A percentile compares a stretch with the other conserved stretches of the same genome.
Evolutionary conservation across 257 asterid genomes (phyloP).

Genomic region (Jacaranda copaia): DNA sequence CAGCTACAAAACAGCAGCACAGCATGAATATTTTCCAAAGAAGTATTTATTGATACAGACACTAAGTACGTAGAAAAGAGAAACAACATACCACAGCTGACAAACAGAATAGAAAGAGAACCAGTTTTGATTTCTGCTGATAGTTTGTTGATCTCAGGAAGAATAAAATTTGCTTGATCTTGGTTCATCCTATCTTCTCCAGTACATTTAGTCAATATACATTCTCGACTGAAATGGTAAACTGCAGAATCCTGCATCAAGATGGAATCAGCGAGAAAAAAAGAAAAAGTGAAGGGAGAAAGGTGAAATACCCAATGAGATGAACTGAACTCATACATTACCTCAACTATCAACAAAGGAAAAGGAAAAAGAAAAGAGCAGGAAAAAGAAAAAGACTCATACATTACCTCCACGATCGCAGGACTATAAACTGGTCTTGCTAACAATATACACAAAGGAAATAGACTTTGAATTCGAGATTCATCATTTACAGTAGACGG

Average conservation of each 20-base stretch:
- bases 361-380: slow-evolving; percentile 40
- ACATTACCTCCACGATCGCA: slow-evolving; percentile 69
- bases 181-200: slow-evolving; percentile 63
- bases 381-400: slow-evolving; percentile 18
- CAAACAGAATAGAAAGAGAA: slow-evolving; percentile 81
- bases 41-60: not conserved
- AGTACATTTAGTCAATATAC: slow-evolving; percentile 64
- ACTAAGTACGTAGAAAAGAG: slow-evolving; percentile 32
- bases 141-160: slow-evolving; percentile 86
- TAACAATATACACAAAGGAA: slow-evolving; percentile 86
- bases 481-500: slow-evolving; percentile 74
- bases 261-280: slow-evolving; percentile 38
- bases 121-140: slow-evolving; percentile 76
- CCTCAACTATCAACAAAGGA: slow-evolving; percentile 83
- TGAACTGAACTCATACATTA: slow-evolving; percentile 44
- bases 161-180: slow-evolving; percentile 72
- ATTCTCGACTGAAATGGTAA: slow-evolving; percentile 71
- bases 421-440: slow-evolving; percentile 75
- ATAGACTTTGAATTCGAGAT: slow-evolving; percentile 63
- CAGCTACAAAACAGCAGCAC: slow-evolving; percentile 62
- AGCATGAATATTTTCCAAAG: slow-evolving; percentile 26
- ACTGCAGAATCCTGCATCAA: slow-evolving; percentile 71
- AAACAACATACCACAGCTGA: slow-evolving; percentile 75
- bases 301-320: slow-evolving; percentile 26
- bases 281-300: slow-evolving; percentile 31